Evolutionary conservation across 805 yeast species (phyloP), one percentile per base, ranked within the genome.

Genomic region (Metschnikowia cubensis): DNA sequence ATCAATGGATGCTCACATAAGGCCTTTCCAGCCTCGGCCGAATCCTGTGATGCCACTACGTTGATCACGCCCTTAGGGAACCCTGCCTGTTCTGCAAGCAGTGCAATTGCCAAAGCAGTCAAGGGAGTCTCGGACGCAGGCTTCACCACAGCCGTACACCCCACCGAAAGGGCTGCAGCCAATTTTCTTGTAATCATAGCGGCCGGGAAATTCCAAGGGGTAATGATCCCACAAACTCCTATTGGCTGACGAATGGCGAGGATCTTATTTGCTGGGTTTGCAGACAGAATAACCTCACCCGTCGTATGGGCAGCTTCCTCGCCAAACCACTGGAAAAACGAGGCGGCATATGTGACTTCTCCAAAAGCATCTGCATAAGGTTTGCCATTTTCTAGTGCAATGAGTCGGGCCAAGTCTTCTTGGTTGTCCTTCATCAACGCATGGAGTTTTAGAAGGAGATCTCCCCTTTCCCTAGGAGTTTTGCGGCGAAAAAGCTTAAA

Each of bases 301-400:
- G 80, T 70, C 25, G 79, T 66, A 58, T 89, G 76, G 36, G 89
- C 87, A 6, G 92, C 92, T 57, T 83, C 87, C 65, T 86, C 94
- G 32, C 95, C 76, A 63, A 83, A 91, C 97, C 97, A 91, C 62
- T 89, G 90, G 65, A 88, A 86, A 67, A 86, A 90, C 6, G 87
- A 79, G 1, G 89, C 85, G 8, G 86, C 84, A 57, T 83, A 82
- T 45, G 60, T 64, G 29, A 86, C 75, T 63, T 87, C 94, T 4
- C 90, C 91, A 45, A 69, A 62, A n/a, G 92, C 84, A 62, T 87
- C 94, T 0, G 81, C 76, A 13, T 75, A 66, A 1, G 91, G 79
- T 66, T 87, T 87, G 34, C 95, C 95, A 62, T 87, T 87, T 62
- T 87, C 95, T 53, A 80, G 66, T 14, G 87, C 81, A 47, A 83